Evolutionary conservation across 805 yeast species (phyloP).

Genomic region (Candida piceae): DNA sequence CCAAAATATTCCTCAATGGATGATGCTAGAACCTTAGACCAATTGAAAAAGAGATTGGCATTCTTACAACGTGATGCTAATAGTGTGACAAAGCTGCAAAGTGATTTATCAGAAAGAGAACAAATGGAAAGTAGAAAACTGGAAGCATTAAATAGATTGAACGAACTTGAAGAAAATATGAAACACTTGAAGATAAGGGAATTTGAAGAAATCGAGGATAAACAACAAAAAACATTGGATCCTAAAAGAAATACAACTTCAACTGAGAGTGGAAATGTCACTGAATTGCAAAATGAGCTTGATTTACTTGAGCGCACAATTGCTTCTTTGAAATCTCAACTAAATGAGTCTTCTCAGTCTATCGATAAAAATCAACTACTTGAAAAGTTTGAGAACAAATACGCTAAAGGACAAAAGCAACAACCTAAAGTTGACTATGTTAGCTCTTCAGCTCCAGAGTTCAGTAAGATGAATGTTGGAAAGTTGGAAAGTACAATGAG

Average conservation of each 20-base stretch:
- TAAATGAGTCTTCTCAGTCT: too few relatives aligned
- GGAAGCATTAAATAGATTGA: constrained; percentile 66
- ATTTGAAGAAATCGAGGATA: constrained; percentile 8
- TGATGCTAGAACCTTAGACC: constrained; percentile 51
- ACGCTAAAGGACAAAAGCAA: constrained; percentile 24
- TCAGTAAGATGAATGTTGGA: constrained; percentile 11
- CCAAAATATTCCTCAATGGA: constrained; percentile 33
- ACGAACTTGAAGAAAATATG: constrained; percentile 52
- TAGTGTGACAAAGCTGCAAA: constrained; percentile 65
- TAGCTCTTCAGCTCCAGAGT: constrained; percentile 17
- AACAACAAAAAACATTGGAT: constrained; percentile 24
- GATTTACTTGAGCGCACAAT: constrained; percentile 23
- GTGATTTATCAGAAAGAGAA: constrained; percentile 42
- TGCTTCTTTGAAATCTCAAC: constrained; percentile 21
- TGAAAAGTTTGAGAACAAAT: constrained; percentile 25
- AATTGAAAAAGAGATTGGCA: constrained; percentile 52
- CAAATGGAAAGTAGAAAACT: constrained; percentile 54
- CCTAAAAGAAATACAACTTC: constrained; percentile 19
- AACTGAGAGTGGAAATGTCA: constrained; percentile 11
- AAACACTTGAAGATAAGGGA: constrained; percentile 18
- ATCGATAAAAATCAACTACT: constrained; percentile 19
- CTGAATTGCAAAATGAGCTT: constrained; percentile 19
- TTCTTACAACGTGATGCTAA: constrained; percentile 69
- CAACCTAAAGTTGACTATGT: constrained; percentile 19
- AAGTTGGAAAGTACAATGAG: constrained; percentile 19